phyloP scores from a whole-genome alignment of 129 eudicot genomes.

The Flaveria robusta region DNA sequence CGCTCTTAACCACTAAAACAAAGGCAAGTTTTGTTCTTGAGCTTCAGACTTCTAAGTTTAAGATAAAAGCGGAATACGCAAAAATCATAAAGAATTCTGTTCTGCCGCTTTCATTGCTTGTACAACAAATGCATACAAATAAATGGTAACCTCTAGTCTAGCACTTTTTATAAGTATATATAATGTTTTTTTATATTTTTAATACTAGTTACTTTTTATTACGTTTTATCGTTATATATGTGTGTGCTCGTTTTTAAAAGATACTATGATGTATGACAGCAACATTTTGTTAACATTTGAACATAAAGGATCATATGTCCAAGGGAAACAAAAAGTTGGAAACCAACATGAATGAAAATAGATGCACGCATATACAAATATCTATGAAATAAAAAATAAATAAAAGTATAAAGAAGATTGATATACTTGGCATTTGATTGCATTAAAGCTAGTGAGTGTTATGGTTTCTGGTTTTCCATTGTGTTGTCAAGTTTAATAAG shows the following conservation, averaged over 20 bases:
- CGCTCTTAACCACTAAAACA: too few relatives aligned
- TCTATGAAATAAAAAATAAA: neutral
- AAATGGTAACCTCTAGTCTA: too few relatives aligned
- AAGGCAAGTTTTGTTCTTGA: too few relatives aligned
- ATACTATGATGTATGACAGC: constrained; percentile 5
- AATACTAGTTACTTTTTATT: neutral
- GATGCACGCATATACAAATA: constrained; percentile 3
- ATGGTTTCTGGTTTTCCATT: constrained; percentile 42
- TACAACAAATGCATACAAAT: too few relatives aligned
- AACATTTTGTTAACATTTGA: constrained; percentile 31
- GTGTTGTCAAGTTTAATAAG: too few relatives aligned
- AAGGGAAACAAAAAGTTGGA: constrained; percentile 22
- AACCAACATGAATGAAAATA: constrained; percentile 23
- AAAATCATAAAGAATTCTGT: too few relatives aligned
- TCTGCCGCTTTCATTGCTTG: too few relatives aligned
- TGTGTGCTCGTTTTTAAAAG: neutral
- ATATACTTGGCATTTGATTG: constrained; percentile 3
- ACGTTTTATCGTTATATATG: neutral
- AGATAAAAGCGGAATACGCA: too few relatives aligned
- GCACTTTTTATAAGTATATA: too few relatives aligned
- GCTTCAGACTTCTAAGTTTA: too few relatives aligned
- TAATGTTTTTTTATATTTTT: too few relatives aligned
- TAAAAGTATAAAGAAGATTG: neutral
- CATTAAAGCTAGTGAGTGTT: constrained; percentile 30
- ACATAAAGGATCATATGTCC: constrained; percentile 16